Evolutionary conservation across 2,329 filamentous ascomycete species (phyloP), one percentile per base, ranked within the genome.

Genomic region (Diaporthe humulicola): DNA sequence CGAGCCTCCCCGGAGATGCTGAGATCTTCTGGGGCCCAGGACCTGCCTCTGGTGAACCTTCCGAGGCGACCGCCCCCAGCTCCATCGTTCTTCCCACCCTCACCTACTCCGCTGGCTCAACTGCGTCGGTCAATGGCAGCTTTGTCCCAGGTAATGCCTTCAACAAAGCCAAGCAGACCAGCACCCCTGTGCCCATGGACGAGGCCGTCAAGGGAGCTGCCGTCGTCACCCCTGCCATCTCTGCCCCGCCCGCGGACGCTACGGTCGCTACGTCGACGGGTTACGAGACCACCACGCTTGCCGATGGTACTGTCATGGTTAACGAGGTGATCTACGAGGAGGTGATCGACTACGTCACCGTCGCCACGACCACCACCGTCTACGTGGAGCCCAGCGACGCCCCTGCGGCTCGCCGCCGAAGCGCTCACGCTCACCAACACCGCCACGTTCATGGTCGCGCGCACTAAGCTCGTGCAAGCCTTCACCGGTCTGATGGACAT

Each of bases 1-100:
- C 86, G 17, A 85, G 87, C 57, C 89, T 98, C 28, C 95, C 95
- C 7, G 94, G 95, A 57, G 88, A 90, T 74, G 83, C 91, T 28
- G 76, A 81, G 8, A 86, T 93, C 75, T 80, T 83, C 61, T 79
- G 79, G 75, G 81, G 81, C 17, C 81, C 81, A 7, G 78, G 56
- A 9, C 78, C 79, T n/a, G 81, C 80, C 70, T 52, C 57, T 38
- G 19, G 73, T 50, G 64, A 38, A 69, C 69, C 19, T 69, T 48
- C 25, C 76, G 75, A 33, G 33, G 58, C 52, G 78, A 77, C n/a
- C 69, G 40, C 75, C 70, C 67, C 72, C 33, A 77, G 73, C 50
- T 75, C 77, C 28, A 73, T 80, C 15, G 72, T 78, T 3, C 73
- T 80, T n/a, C 81, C 82, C 17, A 80, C 78, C 5, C 80, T 85